A percentile compares a stretch with the other conserved stretches of the same genome.
These are phyloP conservation scores for Begonia masoniana DNA, from an alignment of 306 rosid genomes.

Conservation along the genomic window DNA sequence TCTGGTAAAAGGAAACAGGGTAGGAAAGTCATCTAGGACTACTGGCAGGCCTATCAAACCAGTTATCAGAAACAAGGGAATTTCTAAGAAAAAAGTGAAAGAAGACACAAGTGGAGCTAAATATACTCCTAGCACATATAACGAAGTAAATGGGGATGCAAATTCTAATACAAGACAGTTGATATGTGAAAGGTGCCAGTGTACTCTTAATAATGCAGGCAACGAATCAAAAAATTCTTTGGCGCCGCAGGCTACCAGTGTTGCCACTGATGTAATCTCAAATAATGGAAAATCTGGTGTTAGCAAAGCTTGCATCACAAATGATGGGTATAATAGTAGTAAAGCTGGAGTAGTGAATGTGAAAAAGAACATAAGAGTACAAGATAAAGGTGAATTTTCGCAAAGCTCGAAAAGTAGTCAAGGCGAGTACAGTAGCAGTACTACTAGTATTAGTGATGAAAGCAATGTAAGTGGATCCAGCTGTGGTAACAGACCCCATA, in stretches of 20 bases:
- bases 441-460: constrained; percentile 91
- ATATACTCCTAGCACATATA: constrained; percentile 22
- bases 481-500: constrained; percentile 91
- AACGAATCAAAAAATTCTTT: constrained; percentile 27
- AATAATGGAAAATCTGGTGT: constrained; percentile 22
- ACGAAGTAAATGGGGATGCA: constrained; percentile 26
- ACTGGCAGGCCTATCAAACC: constrained; percentile 43
- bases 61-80: constrained; percentile 52
- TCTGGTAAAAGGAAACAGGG: constrained; percentile 30
- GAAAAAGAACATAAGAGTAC: constrained; percentile 39
- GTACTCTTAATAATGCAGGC: constrained; percentile 34
- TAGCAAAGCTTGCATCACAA: constrained; percentile 24
- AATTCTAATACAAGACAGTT: constrained; percentile 34
- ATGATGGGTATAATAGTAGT: constrained; percentile 22
- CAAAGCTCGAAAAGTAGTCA: constrained; percentile 94
- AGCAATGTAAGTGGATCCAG: constrained; percentile 75
- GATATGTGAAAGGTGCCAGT: constrained; percentile 78
- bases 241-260: constrained; percentile 16
- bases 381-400: constrained; percentile 73
- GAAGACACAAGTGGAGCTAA: constrained; percentile 37
- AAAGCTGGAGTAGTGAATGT: constrained; percentile 25
- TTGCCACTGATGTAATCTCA: constrained; percentile 23
- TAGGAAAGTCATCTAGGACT: constrained; percentile 43
- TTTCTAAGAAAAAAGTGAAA: constrained; percentile 53
- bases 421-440: constrained; percentile 87